Conservation (phyloP, 345 rosid species). For the Hypericum perforatum region DNA sequence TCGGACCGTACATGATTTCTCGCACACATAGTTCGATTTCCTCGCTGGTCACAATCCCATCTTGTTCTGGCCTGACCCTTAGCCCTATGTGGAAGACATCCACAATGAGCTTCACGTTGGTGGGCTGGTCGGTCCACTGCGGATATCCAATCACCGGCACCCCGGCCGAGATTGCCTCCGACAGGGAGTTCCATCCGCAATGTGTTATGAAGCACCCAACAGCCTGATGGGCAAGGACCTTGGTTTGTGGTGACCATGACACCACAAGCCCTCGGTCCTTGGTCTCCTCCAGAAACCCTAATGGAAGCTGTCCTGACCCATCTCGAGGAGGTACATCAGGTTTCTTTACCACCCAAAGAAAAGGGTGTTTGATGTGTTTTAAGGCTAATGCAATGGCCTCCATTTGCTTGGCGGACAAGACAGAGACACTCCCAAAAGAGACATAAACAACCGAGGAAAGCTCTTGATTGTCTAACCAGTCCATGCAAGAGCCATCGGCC, state of each 20-base stretch:
- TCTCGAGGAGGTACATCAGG: conserved; percentile 9
- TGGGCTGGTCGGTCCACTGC: conserved; percentile 48
- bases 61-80: conserved; percentile 20
- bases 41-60: conserved; percentile 18
- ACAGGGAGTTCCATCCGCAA: conserved; percentile 50
- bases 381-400: no score
- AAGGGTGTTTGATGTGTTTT: no score
- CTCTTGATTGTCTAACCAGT: conserved; percentile 31
- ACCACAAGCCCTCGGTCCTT: conserved; percentile 32
- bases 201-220: conserved; percentile 40
- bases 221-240: conserved; percentile 32
- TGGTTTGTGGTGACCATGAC: conserved; percentile 41
- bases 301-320: conserved; percentile 22
- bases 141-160: conserved; percentile 43
- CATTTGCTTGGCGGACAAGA: no score
- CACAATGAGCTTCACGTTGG: conserved; percentile 35
- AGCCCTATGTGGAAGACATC: conserved; percentile 37
- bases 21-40: conserved; percentile 22
- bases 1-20: conserved; percentile 17
- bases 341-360: no score
- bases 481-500: conserved; percentile 29
- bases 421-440: no score
- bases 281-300: conserved; percentile 23
- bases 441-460: no score
- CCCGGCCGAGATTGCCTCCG: conserved; percentile 30